Percentiles rank a stretch among this genome's conserved stretches.
Conservation (phyloP, 2,329 filamentous ascomycete genomes). For the Stagonosporopsis cucurbitacearum region DNA sequence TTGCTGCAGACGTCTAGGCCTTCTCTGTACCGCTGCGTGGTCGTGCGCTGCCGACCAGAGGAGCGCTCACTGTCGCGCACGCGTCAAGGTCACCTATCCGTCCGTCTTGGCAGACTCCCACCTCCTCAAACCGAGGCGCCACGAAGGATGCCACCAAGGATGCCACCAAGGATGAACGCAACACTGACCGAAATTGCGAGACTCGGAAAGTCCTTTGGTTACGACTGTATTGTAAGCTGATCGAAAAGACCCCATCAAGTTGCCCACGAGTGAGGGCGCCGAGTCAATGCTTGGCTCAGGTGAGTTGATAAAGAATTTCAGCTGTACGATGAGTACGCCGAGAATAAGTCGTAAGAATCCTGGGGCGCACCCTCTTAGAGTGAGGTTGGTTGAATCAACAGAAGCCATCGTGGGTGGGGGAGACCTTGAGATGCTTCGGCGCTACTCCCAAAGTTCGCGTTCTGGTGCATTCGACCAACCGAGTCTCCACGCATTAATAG, state of each 20-base stretch:
- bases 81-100: conserved; percentile 4
- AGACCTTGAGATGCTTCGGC: conserved; percentile 12
- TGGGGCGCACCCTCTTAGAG: not conserved
- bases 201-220: not conserved
- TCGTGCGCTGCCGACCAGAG: not conserved
- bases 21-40: not conserved
- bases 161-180: not conserved
- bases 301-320: not conserved
- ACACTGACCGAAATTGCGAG: not conserved
- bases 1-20: not conserved
- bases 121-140: conserved; percentile 3
- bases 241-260: not conserved
- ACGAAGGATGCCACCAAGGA: not conserved
- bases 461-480: conserved; percentile 18
- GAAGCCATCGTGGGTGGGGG: conserved; percentile 11
- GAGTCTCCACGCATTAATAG: not conserved
- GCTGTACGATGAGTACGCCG: not conserved
- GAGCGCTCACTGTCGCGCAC: conserved; percentile 11
- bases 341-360: not conserved
- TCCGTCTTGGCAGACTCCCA: conserved; percentile 11
- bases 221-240: not conserved
- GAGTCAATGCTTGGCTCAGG: not conserved
- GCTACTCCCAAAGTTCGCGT: conserved; percentile 19
- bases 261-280: not conserved
- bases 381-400: not conserved